These are phyloP conservation scores for Triglochin maritima DNA, from an alignment of 106 monocot species.

Conservation along the genomic window DNA sequence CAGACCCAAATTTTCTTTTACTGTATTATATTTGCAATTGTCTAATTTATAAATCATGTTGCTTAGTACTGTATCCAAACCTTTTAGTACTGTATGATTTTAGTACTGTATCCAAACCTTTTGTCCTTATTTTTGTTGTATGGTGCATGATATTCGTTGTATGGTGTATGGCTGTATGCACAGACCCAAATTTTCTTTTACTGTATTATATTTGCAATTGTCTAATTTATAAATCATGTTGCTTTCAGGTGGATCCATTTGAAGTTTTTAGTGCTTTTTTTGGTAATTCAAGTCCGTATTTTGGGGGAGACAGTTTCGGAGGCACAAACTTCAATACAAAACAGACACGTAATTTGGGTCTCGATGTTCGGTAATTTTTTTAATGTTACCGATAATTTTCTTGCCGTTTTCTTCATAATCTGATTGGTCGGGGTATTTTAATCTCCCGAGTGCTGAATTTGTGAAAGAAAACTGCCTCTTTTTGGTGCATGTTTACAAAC, in stretches of 20 bases:
- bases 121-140: no score
- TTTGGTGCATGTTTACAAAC: no score
- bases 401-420: no score
- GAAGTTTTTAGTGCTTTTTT: constrained; percentile 85
- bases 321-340: constrained; percentile 40
- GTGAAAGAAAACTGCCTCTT: no score
- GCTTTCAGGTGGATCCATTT: constrained; percentile 68
- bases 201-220: neutral
- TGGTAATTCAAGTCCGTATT: constrained; percentile 59
- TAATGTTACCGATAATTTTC: constrained; percentile 1
- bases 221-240: neutral
- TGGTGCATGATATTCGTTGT: no score
- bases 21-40: neutral
- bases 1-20: neutral
- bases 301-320: constrained; percentile 51
- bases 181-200: neutral
- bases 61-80: neutral
- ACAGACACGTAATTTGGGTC: constrained; percentile 20
- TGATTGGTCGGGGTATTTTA: no score
- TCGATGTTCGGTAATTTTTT: constrained; percentile 60
- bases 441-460: no score
- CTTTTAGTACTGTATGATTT: neutral
- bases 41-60: neutral
- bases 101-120: neutral
- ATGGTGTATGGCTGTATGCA: neutral